Evolutionary conservation across 768 basidiomycete genomes (phyloP), one percentile per base, ranked within the genome.

Genomic region (Serendipita sp.): DNA sequence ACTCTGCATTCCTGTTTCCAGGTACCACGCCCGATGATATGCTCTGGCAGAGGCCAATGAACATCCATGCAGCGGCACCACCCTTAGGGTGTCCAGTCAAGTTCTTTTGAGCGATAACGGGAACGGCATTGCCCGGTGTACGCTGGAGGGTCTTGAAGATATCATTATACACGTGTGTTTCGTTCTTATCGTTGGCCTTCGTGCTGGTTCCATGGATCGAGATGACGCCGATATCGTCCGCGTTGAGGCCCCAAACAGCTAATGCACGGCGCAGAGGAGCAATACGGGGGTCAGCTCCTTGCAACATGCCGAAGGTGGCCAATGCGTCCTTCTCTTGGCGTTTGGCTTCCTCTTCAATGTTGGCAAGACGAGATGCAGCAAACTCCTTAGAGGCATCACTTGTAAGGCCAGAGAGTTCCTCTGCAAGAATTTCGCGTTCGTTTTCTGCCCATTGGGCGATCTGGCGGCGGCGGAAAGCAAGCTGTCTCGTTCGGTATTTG

Each of bases 51-150:
- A 98, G 79, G 69, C 96, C 96, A 70, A 85, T 86, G 81, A 96
- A 83, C 76, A 93, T 91, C 95, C 93, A 97, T 1, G 93, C 89
- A 64, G 95, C 95, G n/a, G 96, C 91, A 67, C 95, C 96, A 74
- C 96, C 96, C 80, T 99, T 99, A 10, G 95, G 86, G 73, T 99
- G 95, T 67, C 96, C 96, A 35, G 95, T 87, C 60, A 99, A 80
- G 74, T 88, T 91, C 82, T 99, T 99, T 75, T 98, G 96, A 2
- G 96, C 92, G 74, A 98, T 88, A 71, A 96, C 85, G 3, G 96
- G 96, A 54, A 95, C 86, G n/a, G 94, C 93, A 74, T 98, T 98
- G 64, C 96, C 95, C 44, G 85, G 83, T 4, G 91, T 90, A 67
- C 96, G 91, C 45, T 84, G 83, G 68, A 97, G 85, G 47, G 83